Base-by-base conservation (phyloP, 2,329 filamentous ascomycete species). In the Didymella glomerata region DNA sequence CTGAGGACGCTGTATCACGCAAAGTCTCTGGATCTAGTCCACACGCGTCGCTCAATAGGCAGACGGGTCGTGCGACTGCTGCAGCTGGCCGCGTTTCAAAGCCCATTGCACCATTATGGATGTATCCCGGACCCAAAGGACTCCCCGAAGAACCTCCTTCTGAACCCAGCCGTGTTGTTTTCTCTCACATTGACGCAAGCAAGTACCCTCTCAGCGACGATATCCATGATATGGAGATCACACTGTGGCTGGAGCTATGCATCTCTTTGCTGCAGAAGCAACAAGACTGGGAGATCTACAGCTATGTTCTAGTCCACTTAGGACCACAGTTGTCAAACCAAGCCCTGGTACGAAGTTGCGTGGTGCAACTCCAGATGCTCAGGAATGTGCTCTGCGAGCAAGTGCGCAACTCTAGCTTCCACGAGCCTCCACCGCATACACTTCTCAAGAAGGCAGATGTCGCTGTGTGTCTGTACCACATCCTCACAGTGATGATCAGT, bases 251-350 rank as follows among this genome's bases (percentile, higher is more conserved):
- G n/a, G 90, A 93, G 63, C 84, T 88, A 11, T 82, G 96, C 36
- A 85, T 92, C 25, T 83, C 83, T n/a, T 80, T 95, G n/a, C 79
- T 96, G 42, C 87, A 90, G 64, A 84, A 88, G 54, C 90, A 89
- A 40, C 86, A 87, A 47, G 89, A 95, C 62, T 98, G 94, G 93
- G 93, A 98, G 73, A 82, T 96, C 1, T 97, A 96, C 81, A 94
- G 92, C 76, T 97, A 94, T 73, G 85, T 94, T 18, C 82, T 99
- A 28, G 90, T 92, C 6, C 91, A 97, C 75, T 81, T 97, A 10
- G 91, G 92, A 1, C 90, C 91, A 27, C 94, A 98, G 69, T 83
- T 99, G 22, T 91, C 89, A 75, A 99, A 99, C 68, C 92, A 95
- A 71, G 89, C 91, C 13, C 82, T 98, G 14, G 97, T 97, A 74